Evolutionary conservation across 2,329 filamentous ascomycete species (phyloP).

Genomic region (Beauveria rudraprayagi): DNA sequence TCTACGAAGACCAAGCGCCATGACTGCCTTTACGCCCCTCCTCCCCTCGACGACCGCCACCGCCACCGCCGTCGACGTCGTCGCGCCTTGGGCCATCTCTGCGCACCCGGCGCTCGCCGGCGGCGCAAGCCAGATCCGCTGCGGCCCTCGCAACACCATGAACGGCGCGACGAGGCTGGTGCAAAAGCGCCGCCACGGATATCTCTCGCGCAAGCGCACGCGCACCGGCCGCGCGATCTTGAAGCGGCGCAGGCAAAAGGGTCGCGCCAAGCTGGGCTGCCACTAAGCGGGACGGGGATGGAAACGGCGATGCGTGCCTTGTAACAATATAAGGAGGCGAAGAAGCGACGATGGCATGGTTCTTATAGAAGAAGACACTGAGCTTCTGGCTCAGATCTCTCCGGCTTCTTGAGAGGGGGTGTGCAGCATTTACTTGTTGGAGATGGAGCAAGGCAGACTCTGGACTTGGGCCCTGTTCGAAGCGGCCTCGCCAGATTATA

Average conservation of each 20-base stretch:
- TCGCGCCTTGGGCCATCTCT: slow-evolving; percentile 39
- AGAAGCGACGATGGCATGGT: neutral
- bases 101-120: slow-evolving; percentile 44
- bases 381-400: no score
- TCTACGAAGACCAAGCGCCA: slow-evolving; percentile 22
- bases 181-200: slow-evolving; percentile 53
- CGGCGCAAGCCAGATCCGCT: slow-evolving; percentile 41
- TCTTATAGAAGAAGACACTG: no score
- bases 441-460: neutral
- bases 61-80: slow-evolving; percentile 30
- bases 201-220: slow-evolving; percentile 42
- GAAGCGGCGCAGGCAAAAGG: slow-evolving; percentile 44
- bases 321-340: neutral
- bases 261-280: slow-evolving; percentile 34
- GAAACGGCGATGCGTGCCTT: neutral
- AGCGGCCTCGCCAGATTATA: neutral
- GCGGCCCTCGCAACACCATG: slow-evolving; percentile 52
- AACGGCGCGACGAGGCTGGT: slow-evolving; percentile 44
- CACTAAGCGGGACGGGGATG: slow-evolving; percentile 14
- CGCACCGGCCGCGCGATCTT: slow-evolving; percentile 46
- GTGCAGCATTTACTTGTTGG: neutral
- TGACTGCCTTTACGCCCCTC: slow-evolving; percentile 25
- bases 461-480: neutral
- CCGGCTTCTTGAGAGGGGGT: no score
- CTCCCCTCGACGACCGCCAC: slow-evolving; percentile 13